phyloP scores from a whole-genome alignment of 106 monocot species.

The Dioscorea alata region DNA sequence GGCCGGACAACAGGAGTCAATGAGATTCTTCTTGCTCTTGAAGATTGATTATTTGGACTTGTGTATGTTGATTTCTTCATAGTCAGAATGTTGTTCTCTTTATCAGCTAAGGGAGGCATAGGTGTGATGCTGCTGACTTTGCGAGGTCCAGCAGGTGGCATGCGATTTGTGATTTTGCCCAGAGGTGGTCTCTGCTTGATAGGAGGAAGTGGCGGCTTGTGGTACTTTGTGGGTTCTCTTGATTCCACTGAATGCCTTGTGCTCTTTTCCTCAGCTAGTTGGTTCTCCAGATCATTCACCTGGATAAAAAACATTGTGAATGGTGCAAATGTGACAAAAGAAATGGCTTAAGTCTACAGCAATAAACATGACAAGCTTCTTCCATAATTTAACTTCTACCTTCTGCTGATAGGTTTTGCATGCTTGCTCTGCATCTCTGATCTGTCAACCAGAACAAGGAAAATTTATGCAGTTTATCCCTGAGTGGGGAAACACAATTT shows the following conservation, averaged over 20 bases:
- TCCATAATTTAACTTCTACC: slow-evolving; percentile 19
- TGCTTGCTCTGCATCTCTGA: slow-evolving; percentile 50
- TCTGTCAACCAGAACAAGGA: slow-evolving; percentile 11
- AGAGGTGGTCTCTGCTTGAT: slow-evolving; percentile 45
- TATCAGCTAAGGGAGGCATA: slow-evolving; percentile 14
- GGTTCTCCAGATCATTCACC: slow-evolving; percentile 77
- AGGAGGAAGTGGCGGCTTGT: slow-evolving; percentile 61
- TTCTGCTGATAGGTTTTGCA: slow-evolving; percentile 53
- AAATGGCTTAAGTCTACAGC: no score
- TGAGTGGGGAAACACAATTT: no score
- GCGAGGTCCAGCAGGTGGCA: slow-evolving; percentile 28
- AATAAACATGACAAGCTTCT: no score
- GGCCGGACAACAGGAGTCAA: slow-evolving; percentile 32
- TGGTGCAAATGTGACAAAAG: no score
- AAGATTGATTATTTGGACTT: slow-evolving; percentile 3
- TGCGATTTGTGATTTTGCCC: slow-evolving; percentile 35
- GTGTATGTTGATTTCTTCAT: slow-evolving; percentile 3
- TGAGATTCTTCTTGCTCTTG: slow-evolving; percentile 45
- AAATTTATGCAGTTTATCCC: not conserved
- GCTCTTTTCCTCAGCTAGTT: slow-evolving; percentile 51
- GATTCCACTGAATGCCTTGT: slow-evolving; percentile 10
- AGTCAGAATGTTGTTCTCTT: slow-evolving; percentile 53
- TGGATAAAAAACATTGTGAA: slow-evolving; percentile 11
- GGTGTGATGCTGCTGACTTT: slow-evolving; percentile 11
- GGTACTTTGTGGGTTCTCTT: slow-evolving; percentile 21